These are phyloP conservation scores for Coemansia sp. DNA, from an alignment of 192 early-diverging fungal genomes.

Conservation along the genomic window DNA sequence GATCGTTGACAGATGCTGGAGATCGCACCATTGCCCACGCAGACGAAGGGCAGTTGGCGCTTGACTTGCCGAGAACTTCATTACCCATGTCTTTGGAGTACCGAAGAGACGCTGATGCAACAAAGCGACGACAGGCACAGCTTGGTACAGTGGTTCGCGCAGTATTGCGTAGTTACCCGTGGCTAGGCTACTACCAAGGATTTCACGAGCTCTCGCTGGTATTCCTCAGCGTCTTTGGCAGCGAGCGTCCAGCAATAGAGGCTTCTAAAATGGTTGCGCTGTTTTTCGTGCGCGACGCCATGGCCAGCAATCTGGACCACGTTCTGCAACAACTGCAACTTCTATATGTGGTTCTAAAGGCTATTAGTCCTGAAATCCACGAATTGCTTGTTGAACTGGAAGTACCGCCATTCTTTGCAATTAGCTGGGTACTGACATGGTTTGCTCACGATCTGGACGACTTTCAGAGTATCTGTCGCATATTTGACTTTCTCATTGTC, in stretches of 20 bases:
- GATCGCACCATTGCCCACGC: constrained; percentile 21
- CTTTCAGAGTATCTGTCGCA: constrained; percentile 55
- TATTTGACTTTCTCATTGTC: constrained; percentile 68
- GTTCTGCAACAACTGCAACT: constrained; percentile 44
- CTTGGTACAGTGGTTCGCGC: constrained; percentile 53
- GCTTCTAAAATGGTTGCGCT: constrained; percentile 61
- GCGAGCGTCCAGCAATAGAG: constrained; percentile 57
- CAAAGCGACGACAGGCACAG: constrained; percentile 56
- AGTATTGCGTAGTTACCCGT: constrained; percentile 61
- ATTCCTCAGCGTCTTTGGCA: constrained; percentile 61
- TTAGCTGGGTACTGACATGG: constrained; percentile 80
- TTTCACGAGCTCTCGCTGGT: constrained; percentile 58
- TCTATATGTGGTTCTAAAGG: constrained; percentile 35
- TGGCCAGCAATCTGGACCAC: constrained; percentile 41
- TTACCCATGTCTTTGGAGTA: constrained; percentile 34
- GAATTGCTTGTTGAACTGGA: constrained; percentile 39
- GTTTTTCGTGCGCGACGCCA: constrained; percentile 58
- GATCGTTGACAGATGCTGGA: constrained; percentile 30
- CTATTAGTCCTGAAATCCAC: constrained; percentile 34
- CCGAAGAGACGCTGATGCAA: constrained; percentile 28
- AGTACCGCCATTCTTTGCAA: constrained; percentile 67
- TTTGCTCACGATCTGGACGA: constrained; percentile 67
- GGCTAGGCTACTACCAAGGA: constrained; percentile 72
- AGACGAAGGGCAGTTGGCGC: constrained; percentile 48
- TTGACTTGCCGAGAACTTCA: constrained; percentile 38